A percentile compares a stretch with the other conserved stretches of the same genome.
phyloP scores from a whole-genome alignment of 164 flowering plant species.

The Vitis riparia region DNA sequence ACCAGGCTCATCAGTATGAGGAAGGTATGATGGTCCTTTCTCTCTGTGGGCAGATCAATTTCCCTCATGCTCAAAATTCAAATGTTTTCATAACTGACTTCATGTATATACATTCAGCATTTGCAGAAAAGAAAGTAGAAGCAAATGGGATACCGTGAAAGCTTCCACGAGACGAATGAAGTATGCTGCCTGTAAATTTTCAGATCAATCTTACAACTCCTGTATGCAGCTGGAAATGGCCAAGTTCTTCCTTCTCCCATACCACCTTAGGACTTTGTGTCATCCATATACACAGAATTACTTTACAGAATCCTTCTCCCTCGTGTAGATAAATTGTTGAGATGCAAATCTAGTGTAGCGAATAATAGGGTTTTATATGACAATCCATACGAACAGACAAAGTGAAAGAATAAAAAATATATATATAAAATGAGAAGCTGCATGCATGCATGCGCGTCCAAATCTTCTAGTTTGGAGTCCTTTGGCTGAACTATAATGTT shows the following conservation, averaged over 20 bases:
- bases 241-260: not conserved
- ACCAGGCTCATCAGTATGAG: slow-evolving; percentile 43
- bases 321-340: too few species aligned
- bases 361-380: too few species aligned
- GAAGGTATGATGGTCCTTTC: not conserved
- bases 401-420: too few species aligned
- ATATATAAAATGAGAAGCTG: too few species aligned
- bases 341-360: too few species aligned
- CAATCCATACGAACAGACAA: too few species aligned
- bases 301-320: too few species aligned
- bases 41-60: not conserved
- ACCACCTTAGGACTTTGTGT: not conserved
- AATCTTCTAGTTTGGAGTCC: too few species aligned
- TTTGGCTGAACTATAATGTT: too few species aligned
- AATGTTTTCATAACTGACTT: not conserved
- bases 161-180: not conserved
- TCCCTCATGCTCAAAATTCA: not conserved
- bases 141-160: not conserved
- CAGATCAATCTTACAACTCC: not conserved
- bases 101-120: not conserved
- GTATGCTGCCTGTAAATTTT: not conserved
- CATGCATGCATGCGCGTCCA: too few species aligned
- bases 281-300: too few species aligned
- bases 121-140: not conserved
- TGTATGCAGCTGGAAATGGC: not conserved